phyloP scores from a whole-genome alignment of 768 basidiomycete genomes.

The Gelatoporia subvermispora region DNA sequence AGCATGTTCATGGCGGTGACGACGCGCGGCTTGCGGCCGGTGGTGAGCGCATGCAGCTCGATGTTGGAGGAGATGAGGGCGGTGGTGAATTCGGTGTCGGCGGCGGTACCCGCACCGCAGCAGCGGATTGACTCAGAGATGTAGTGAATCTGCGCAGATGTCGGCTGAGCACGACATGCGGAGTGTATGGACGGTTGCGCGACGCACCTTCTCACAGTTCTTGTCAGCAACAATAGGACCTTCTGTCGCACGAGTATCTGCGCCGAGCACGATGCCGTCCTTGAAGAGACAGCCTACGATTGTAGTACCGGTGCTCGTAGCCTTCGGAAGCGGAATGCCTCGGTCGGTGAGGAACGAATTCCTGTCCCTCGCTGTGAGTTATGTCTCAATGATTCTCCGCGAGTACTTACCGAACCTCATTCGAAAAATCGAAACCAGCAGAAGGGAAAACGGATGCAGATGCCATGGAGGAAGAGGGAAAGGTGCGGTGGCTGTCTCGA shows the following conservation, averaged over 20 bases:
- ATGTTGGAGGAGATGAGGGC: constrained; percentile 95
- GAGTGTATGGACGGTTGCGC: background rate
- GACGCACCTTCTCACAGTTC: constrained; percentile 97
- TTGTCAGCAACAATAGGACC: constrained; percentile 96
- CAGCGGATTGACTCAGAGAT: constrained; percentile 94
- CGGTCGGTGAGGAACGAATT: constrained; percentile 69
- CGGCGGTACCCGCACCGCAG: constrained; percentile 99
- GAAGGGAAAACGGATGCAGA: constrained; percentile 41
- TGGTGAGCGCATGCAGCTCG: constrained; percentile 86
- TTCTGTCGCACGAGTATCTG: constrained; percentile 93
- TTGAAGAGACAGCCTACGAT: constrained; percentile 95
- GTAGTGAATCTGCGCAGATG: constrained; percentile 77
- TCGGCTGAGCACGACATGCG: background rate
- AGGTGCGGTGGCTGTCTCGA: background rate
- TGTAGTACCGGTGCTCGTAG: constrained; percentile 92
- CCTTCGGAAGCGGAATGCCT: constrained; percentile 73
- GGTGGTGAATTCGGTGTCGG: constrained; percentile 94
- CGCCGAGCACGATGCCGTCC: constrained; percentile 91
- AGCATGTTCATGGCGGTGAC: constrained; percentile 99
- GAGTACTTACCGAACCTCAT: constrained; percentile 52
- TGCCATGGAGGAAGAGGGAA: constrained; percentile 32
- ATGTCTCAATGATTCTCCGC: background rate
- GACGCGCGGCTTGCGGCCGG: constrained; percentile 87
- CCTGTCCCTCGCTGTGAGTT: constrained; percentile 29
- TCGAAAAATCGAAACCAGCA: constrained; percentile 77